Evolutionary conservation across 164 flowering plant genomes (phyloP).

Genomic region (Vitis vinifera): DNA sequence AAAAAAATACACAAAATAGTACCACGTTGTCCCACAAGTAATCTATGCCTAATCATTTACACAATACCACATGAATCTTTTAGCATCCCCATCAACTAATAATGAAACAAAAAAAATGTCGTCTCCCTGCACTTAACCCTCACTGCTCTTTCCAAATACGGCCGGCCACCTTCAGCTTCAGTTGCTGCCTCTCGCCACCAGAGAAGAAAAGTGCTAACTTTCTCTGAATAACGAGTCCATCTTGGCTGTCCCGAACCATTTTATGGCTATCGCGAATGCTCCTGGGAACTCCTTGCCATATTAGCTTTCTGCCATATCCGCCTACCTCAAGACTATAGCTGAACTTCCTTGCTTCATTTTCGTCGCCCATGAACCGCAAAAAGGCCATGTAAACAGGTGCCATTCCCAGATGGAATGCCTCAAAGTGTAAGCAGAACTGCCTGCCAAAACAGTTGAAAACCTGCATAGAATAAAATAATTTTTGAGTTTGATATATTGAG

Average conservation of each 20-base stretch:
- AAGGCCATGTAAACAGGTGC: slow-evolving; percentile 80
- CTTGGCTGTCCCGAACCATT: slow-evolving; percentile 68
- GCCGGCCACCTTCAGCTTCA: slow-evolving; percentile 67
- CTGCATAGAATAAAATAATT: slow-evolving; percentile 30
- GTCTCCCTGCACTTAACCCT: not conserved
- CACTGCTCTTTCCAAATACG: slow-evolving; percentile 67
- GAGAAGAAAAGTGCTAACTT: slow-evolving; percentile 63
- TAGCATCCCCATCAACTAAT: too few relatives aligned
- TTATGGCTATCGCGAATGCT: slow-evolving; percentile 70
- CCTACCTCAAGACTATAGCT: slow-evolving; percentile 70
- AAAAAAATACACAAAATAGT: too few relatives aligned
- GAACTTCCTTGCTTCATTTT: slow-evolving; percentile 60
- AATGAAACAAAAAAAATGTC: not conserved
- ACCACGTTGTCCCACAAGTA: too few relatives aligned
- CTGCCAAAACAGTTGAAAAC: slow-evolving; percentile 67
- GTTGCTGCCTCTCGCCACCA: slow-evolving; percentile 55
- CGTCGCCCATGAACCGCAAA: slow-evolving; percentile 77
- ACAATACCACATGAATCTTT: too few relatives aligned
- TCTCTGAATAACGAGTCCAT: slow-evolving; percentile 64
- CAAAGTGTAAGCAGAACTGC: slow-evolving; percentile 74
- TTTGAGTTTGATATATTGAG: too few relatives aligned
- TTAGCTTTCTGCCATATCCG: slow-evolving; percentile 56
- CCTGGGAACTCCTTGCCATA: slow-evolving; percentile 77
- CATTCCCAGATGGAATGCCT: slow-evolving; percentile 60
- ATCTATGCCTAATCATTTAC: too few relatives aligned